Percentiles rank a stretch among this genome's conserved stretches.
Evolutionary conservation across 75 land plant species (phyloP).

Genomic region (Picea sitchensis): DNA sequence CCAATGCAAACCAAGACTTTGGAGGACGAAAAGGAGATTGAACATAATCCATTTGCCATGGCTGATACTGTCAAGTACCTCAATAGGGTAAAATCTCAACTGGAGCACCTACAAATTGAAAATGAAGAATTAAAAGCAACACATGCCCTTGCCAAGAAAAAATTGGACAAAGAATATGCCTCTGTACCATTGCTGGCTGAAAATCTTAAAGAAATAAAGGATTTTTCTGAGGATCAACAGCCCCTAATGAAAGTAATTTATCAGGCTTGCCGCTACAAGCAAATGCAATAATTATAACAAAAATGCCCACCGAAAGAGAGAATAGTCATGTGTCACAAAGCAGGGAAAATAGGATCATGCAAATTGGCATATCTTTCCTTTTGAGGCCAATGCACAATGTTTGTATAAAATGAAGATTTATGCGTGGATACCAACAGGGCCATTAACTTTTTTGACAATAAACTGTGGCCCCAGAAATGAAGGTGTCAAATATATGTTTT

Average conservation of each 20-base stretch:
- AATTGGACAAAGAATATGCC: slow-evolving; percentile 3
- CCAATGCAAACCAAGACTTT: neutral
- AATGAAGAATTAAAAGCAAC: slow-evolving; percentile 1
- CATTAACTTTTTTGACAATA: too few species aligned
- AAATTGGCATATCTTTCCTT: neutral
- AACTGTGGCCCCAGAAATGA: too few species aligned
- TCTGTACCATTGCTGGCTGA: slow-evolving; percentile 4
- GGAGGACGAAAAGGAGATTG: neutral
- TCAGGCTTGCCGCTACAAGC: slow-evolving; percentile 3
- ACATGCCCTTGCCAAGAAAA: slow-evolving; percentile 6
- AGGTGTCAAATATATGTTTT: too few species aligned
- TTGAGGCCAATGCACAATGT: too few species aligned
- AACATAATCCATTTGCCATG: neutral
- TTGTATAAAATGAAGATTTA: too few species aligned
- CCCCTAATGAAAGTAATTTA: slow-evolving; percentile 5
- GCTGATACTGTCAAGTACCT: slow-evolving; percentile 8
- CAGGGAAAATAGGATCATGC: neutral
- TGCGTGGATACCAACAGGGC: too few species aligned
- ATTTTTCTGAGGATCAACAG: neutral
- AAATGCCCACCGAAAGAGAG: neutral
- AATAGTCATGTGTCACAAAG: neutral
- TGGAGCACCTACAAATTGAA: slow-evolving; percentile 3
- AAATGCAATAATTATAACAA: neutral
- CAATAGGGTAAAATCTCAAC: slow-evolving; percentile 1
- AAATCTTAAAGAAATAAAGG: neutral